A percentile compares a stretch with the other conserved stretches of the same genome.
Conservation (phyloP, 306 rosid species). For the Hippophae tibetana region DNA sequence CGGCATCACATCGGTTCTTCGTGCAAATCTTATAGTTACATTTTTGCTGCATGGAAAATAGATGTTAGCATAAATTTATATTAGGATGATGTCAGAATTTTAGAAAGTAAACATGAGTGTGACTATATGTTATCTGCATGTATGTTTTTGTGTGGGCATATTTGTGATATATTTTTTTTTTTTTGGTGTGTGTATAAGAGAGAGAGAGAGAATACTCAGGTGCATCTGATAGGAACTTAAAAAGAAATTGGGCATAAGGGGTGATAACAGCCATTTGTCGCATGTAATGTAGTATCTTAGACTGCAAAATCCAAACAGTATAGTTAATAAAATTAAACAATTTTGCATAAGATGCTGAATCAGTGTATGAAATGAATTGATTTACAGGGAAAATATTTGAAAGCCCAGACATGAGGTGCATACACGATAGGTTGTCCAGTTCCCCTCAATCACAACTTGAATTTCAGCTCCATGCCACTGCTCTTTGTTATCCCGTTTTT, state of each 20-base stretch:
- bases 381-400: slow-evolving; percentile 11
- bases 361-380: slow-evolving; percentile 3
- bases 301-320: slow-evolving; percentile 48
- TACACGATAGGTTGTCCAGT: slow-evolving; percentile 98
- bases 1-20: slow-evolving; percentile 98
- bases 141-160: neutral
- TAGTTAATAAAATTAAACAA: slow-evolving; percentile 7
- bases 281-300: slow-evolving; percentile 91
- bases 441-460: slow-evolving; percentile 97
- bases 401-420: slow-evolving; percentile 11
- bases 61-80: slow-evolving; percentile 14
- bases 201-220: slow-evolving; percentile 55
- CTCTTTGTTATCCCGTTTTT: slow-evolving; percentile 58
- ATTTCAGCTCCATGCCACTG: slow-evolving; percentile 89
- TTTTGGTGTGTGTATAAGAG: slow-evolving; percentile 11
- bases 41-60: slow-evolving; percentile 55
- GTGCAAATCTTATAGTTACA: slow-evolving; percentile 69
- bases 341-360: neutral
- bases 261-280: slow-evolving; percentile 84
- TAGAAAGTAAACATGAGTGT: too few relatives aligned
- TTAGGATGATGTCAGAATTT: slow-evolving; percentile 3
- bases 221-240: slow-evolving; percentile 69
- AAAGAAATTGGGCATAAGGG: slow-evolving; percentile 65
- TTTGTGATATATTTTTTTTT: slow-evolving; percentile 3
- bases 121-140: neutral